Base-by-base conservation (phyloP, 148 eudicot species). In the Cornus florida region DNA sequence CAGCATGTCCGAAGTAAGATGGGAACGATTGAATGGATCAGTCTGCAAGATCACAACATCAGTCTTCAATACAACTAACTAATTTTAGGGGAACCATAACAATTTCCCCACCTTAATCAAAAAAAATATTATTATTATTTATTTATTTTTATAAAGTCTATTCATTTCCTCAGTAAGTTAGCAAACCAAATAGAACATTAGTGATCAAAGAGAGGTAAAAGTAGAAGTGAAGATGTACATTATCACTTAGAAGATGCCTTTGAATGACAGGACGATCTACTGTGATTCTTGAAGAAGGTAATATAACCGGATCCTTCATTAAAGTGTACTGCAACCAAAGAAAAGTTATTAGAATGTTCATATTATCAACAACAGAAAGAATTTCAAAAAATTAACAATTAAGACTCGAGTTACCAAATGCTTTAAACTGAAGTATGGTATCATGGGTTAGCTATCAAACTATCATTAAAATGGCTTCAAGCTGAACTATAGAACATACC, bases 11-110 rank as follows among this genome's bases (percentile, higher is more conserved):
- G 94, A 78, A 7, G 91, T 91, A 71, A 96, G 92, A 73, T 87
- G 98, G 60, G 99, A 94, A 38, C 99, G 98, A 60, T 94, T 96
- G 88, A 96, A 96, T 39, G 99, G 99, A 83, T 96, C 99, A 8
- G 93, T 88, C 99, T 96, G 94, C 76, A 86, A 79, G 48, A 53
- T 72, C 79, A 73, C 38, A 19, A 17, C n/a, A 82, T n/a, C 19
- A 62, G 7, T 7, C 5, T 3, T 53, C 19, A 53, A 53, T 43
- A 4, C 4, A 14, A 53, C 59, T 13, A 16, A 53, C 17, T 0
- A 7, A 43, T 43, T 9, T 43, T 43, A 43, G 48, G 48, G 48
- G 48, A 6, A 43, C 9, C 48, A 43, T 43, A 9, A 43, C 48
- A 43, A 43, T 43, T 43, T 43, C 48, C 48, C 48, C 48, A 3